A percentile compares a stretch with the other conserved stretches of the same genome.
Conservation (phyloP, 768 basidiomycete species). For the Termitomyces eurrhizus region DNA sequence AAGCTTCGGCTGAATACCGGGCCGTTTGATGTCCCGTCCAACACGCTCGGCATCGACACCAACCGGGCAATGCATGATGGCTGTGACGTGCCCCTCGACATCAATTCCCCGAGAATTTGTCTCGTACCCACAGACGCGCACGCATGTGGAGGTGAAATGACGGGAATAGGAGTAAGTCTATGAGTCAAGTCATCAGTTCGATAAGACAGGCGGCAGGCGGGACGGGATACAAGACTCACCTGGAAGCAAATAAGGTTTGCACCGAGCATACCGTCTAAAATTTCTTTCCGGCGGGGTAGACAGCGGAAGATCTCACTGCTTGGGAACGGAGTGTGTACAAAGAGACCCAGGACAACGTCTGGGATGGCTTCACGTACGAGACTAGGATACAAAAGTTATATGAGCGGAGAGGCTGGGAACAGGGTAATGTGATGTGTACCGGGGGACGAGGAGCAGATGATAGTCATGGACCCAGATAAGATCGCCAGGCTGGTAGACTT, state of each 20-base stretch:
- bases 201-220: not conserved
- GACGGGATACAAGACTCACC: slow-evolving; percentile 24
- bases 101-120: slow-evolving; percentile 71
- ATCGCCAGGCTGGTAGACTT: slow-evolving; percentile 84
- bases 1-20: slow-evolving; percentile 88
- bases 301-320: slow-evolving; percentile 95
- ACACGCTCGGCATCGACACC: slow-evolving; percentile 94
- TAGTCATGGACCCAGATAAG: slow-evolving; percentile 95
- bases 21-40: slow-evolving; percentile 68
- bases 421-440: slow-evolving; percentile 19
- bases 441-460: slow-evolving; percentile 88
- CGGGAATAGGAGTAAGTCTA: slow-evolving; percentile 92
- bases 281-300: slow-evolving; percentile 87
- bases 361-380: slow-evolving; percentile 71
- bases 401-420: not conserved
- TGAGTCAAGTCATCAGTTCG: not conserved
- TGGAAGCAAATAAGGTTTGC: slow-evolving; percentile 97
- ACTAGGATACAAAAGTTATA: slow-evolving; percentile 22
- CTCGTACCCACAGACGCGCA: slow-evolving; percentile 96
- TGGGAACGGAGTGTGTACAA: slow-evolving; percentile 98
- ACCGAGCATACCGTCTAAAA: slow-evolving; percentile 96
- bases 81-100: slow-evolving; percentile 78
- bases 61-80: slow-evolving; percentile 89
- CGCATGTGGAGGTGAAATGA: slow-evolving; percentile 92
- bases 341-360: slow-evolving; percentile 78